phyloP scores from a whole-genome alignment of 305 asterid species.

The Fraxinus baroniana region DNA sequence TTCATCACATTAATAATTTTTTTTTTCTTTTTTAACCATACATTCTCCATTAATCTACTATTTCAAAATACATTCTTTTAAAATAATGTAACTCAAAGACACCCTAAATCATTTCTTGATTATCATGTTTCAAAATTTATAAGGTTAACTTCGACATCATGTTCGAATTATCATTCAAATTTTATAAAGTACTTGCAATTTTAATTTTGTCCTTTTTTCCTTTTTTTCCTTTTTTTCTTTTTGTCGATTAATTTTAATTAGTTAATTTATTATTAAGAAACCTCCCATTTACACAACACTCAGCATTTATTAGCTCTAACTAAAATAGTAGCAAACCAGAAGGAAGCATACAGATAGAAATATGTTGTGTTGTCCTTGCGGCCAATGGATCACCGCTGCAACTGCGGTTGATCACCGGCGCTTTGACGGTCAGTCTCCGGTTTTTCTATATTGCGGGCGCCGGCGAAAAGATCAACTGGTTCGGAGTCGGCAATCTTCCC shows the following conservation, averaged over 20 bases:
- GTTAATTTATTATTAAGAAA: no score
- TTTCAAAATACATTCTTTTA: no score
- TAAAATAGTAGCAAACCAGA: not conserved
- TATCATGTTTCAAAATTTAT: no score
- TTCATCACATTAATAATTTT: no score
- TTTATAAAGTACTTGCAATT: not conserved
- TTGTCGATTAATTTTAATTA: no score
- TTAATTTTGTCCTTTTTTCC: no score
- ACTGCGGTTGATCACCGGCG: not conserved
- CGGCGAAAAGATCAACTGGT: conserved; percentile 39
- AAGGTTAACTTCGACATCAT: no score
- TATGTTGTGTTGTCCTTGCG: not conserved
- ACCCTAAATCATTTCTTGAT: not conserved
- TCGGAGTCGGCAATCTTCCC: conserved; percentile 30
- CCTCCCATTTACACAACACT: not conserved
- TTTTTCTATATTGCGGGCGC: conserved; percentile 31
- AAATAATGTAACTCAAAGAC: no score
- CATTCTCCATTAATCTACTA: no score
- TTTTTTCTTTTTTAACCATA: no score
- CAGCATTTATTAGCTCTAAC: not conserved
- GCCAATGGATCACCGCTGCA: not conserved
- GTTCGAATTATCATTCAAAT: no score
- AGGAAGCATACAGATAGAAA: not conserved
- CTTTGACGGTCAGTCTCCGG: not conserved
- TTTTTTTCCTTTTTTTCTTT: no score